Base-by-base conservation (phyloP, 2,329 filamentous ascomycete genomes). In the Cyanodermella asteris region DNA sequence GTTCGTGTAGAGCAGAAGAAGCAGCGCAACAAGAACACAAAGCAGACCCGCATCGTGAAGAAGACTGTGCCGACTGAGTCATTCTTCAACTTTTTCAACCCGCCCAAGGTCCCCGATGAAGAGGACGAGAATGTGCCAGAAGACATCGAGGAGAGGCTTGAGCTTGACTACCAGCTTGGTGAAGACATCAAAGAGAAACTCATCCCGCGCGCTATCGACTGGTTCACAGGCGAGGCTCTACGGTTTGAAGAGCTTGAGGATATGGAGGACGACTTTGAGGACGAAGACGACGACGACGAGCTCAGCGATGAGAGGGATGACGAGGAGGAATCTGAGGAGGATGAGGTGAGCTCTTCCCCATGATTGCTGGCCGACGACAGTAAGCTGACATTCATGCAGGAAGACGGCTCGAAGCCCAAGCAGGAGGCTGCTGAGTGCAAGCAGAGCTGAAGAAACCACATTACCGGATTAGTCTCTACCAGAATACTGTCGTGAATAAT, bases 111-210 rank as follows among this genome's bases (percentile, higher is more conserved):
- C 32, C 87, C 80, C 15, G 61, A 59, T 24, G 71, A 78, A 24
- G 55, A 57, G 19, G 53, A 55, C 5, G 75, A 77, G 24, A 59
- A 70, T 37, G 71, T 75, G 31, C 70, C 74, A 28, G 75, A 72
- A 25, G 87, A 97, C 47, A 91, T 97, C 26, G 87, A 97, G 60
- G 82, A 91, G 55, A 82, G 87, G 35, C 68, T 97, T 28, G 87
- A 97, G 59, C 72, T 97, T 26, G 87, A 97, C 56, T 97, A 94
- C 53, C 84, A 94, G 56, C 71, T 97, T 22, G 87, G 87, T 37
- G 87, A 97, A 60, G 87, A 97, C 47, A 93, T 97, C 58, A 97
- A 97, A 61, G 87, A 97, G 66, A 97, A 97, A 61, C 66, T 97
- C 36, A 97, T 97, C 39, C 87, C 87, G 36, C 81, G 84, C 39